Evolutionary conservation across 495 filamentous ascomycete genomes (phyloP).

Genomic region (Aspergillus sclerotiicarbonarius): DNA sequence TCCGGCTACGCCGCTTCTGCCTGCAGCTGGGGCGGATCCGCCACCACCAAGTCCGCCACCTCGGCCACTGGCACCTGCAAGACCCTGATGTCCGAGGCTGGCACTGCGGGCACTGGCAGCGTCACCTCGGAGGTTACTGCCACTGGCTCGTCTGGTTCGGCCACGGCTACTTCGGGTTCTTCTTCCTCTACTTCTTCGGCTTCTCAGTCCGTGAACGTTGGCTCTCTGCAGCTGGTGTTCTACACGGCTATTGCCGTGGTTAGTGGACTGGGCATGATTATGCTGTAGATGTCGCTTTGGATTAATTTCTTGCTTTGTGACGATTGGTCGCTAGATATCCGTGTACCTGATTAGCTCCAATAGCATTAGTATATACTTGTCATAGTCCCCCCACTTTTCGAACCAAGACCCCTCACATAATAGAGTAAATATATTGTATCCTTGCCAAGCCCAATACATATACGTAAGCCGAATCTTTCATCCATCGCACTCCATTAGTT

Average conservation of each 20-base stretch:
- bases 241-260: conserved; percentile 65
- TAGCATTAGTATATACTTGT: no score
- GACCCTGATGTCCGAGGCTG: conserved; percentile 54
- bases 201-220: conserved; percentile 49
- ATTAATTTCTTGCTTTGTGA: no score
- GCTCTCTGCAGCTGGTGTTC: conserved; percentile 59
- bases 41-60: conserved; percentile 41
- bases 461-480: no score
- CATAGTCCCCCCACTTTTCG: no score
- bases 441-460: no score
- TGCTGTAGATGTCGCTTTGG: conserved; percentile 49
- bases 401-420: no score
- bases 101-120: conserved; percentile 50
- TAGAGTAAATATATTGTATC: no score
- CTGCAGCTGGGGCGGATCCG: conserved; percentile 76
- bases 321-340: no score
- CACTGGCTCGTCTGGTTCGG: background rate
- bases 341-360: no score
- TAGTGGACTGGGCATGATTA: conserved; percentile 69
- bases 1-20: conserved; percentile 45
- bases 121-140: conserved; percentile 20
- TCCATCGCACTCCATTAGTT: no score
- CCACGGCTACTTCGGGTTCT: no score
- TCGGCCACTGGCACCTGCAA: conserved; percentile 51
- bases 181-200: no score